Conservation (phyloP, 371 early-diverging fungal genomes). For the Apophysomyces trapeziformis region DNA sequence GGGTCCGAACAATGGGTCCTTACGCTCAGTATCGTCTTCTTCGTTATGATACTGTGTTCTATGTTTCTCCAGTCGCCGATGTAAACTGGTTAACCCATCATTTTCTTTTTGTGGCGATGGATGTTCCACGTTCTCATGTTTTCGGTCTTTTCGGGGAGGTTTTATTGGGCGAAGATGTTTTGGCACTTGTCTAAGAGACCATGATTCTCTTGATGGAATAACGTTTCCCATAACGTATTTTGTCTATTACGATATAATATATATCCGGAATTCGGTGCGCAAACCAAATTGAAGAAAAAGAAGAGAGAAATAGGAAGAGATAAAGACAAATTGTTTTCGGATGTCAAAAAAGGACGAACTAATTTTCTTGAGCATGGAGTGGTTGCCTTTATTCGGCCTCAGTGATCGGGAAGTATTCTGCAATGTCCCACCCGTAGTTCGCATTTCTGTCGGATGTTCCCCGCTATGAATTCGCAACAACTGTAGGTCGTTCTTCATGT, state of each 20-base stretch:
- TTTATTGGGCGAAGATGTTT: constrained; percentile 18
- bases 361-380: constrained; percentile 5
- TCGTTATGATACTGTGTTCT: not conserved
- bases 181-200: constrained; percentile 12
- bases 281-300: not conserved
- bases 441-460: not conserved
- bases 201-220: constrained; percentile 1
- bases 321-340: constrained; percentile 5
- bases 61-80: not conserved
- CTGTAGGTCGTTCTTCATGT: not conserved
- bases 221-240: not conserved
- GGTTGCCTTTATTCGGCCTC: constrained; percentile 12
- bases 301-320: constrained; percentile 7
- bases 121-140: not conserved
- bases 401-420: constrained; percentile 3
- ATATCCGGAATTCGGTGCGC: constrained; percentile 1
- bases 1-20: constrained; percentile 20
- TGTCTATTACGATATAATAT: not conserved
- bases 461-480: not conserved
- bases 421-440: constrained; percentile 3
- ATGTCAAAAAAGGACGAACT: not conserved
- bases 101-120: not conserved
- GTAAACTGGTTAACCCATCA: constrained; percentile 4
- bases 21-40: not conserved
- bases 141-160: constrained; percentile 11